Evolutionary conservation across 495 filamentous ascomycete genomes (phyloP), one percentile per base, ranked within the genome.

Genomic region (Hypoxylon lienhwacheense): DNA sequence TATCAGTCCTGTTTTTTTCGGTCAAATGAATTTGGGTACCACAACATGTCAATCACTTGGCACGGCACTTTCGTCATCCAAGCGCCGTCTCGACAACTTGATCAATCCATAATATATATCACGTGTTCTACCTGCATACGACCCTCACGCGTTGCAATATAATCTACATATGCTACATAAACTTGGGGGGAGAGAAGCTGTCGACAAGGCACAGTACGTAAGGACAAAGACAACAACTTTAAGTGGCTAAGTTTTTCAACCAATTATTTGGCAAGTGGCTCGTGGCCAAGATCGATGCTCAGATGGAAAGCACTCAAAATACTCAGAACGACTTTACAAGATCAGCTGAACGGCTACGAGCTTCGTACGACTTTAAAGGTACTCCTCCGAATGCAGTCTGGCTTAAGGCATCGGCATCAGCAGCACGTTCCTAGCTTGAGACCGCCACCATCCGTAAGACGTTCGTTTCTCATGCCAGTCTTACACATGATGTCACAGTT

Each of bases 321-420:
- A 28, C 22, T n/a, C n/a, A n/a, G n/a, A 25, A 22, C 37, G 10
- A 24, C 25, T 34, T 19, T 54, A 21, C 11, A 25, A 37, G 42
- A 32, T 35, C 53, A 66, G 53, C 60, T 61, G 57, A 55, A 64
- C 55, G 54, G 60, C 46, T 53, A 64, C 54, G 43, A 49, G 54
- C 52, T 53, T 66, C 31, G 64, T 66, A 43, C 24, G 29, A 64
- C 64, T 33, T 55, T 28, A 50, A 31, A 54, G 55, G 43, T 37
- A 17, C 53, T 53, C 54, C 60, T 64, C 61, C 64, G 55, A 64
- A 55, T 61, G 59, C 56, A 49, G 44, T 29, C 56, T 29, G 55
- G 64, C 50, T 59, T 42, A 22, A 44, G 19, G 58, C 63, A 63
- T n/a, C n/a, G n/a, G 46, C 44, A 43, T 36, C 37, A 49, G 42